Conservation (phyloP, 306 rosid species). For the Fagus crenata region DNA sequence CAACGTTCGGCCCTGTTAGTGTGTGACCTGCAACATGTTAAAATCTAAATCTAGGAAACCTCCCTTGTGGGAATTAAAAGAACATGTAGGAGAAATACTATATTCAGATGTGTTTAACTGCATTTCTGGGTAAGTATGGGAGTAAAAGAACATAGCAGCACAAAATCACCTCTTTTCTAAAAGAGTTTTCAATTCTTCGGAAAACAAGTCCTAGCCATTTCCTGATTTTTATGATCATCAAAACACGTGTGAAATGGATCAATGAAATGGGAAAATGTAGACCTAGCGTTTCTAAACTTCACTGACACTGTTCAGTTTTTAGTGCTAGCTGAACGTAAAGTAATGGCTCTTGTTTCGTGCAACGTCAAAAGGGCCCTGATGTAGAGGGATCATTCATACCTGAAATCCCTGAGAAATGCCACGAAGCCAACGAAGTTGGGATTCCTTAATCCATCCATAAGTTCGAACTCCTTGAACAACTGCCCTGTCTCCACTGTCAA, state of each 20-base stretch:
- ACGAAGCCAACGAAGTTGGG: constrained; percentile 82
- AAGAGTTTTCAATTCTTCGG: not conserved
- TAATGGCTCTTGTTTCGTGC: no score
- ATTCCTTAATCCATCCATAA: constrained; percentile 84
- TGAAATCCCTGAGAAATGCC: constrained; percentile 51
- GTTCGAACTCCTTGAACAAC: constrained; percentile 67
- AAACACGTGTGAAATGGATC: not conserved
- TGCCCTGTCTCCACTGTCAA: constrained; percentile 83
- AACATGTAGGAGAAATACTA: constrained; percentile 18
- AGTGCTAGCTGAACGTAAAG: no score
- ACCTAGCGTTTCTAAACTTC: constrained; percentile 13
- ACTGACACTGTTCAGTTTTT: constrained; percentile 11
- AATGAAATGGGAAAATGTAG: not conserved
- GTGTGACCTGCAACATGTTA: constrained; percentile 68
- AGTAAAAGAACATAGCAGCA: not conserved
- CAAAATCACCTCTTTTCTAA: not conserved
- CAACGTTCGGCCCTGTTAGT: constrained; percentile 65
- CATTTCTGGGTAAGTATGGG: not conserved
- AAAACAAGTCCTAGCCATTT: not conserved
- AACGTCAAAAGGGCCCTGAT: no score
- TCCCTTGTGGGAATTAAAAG: constrained; percentile 41
- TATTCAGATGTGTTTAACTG: not conserved
- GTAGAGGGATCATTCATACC: constrained; percentile 38
- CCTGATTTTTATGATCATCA: not conserved
- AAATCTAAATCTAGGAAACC: constrained; percentile 53